Percentiles rank a stretch among this genome's conserved stretches.
phyloP scores from a whole-genome alignment of 257 asterid genomes.

The Nicotiana obtusifolia region DNA sequence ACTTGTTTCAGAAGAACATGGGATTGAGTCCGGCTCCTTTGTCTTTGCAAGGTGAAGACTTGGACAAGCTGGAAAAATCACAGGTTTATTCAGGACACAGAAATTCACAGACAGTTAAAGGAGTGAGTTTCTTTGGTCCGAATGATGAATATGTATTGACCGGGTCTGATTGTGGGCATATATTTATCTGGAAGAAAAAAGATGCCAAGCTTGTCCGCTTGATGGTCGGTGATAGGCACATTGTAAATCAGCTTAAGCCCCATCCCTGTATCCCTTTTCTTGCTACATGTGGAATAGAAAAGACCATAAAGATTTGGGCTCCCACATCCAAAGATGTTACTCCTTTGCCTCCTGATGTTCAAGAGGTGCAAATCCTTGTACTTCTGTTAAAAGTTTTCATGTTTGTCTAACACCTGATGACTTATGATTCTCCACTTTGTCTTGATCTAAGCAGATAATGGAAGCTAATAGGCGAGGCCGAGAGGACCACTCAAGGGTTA shows the following conservation, averaged over 20 bases:
- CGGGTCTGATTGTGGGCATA: constrained; percentile 80
- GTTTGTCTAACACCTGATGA: background rate
- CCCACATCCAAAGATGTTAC: constrained; percentile 44
- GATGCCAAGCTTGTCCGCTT: constrained; percentile 51
- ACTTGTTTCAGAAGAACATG: constrained; percentile 59
- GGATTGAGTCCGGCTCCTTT: constrained; percentile 52
- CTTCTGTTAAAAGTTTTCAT: background rate
- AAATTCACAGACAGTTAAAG: constrained; percentile 62
- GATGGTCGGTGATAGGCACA: constrained; percentile 59
- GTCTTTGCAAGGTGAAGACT: constrained; percentile 28
- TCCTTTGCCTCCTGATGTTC: constrained; percentile 52
- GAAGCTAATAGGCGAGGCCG: constrained; percentile 55
- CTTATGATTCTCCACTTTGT: background rate
- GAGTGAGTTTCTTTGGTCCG: constrained; percentile 74
- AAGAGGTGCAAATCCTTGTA: constrained; percentile 41
- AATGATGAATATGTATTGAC: constrained; percentile 60
- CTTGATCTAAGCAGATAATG: constrained; percentile 37
- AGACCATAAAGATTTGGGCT: constrained; percentile 60
- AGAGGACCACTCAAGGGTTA: constrained; percentile 50
- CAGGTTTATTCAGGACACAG: constrained; percentile 60
- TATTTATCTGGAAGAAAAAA: constrained; percentile 75
- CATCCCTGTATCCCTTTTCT: constrained; percentile 61
- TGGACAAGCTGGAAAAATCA: constrained; percentile 23
- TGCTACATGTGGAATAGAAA: constrained; percentile 75
- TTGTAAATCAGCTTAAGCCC: constrained; percentile 60